Evolutionary conservation across 352 stramenopile species (phyloP), one percentile per base, ranked within the genome.

Genomic region (Phytophthora tentaculata): DNA sequence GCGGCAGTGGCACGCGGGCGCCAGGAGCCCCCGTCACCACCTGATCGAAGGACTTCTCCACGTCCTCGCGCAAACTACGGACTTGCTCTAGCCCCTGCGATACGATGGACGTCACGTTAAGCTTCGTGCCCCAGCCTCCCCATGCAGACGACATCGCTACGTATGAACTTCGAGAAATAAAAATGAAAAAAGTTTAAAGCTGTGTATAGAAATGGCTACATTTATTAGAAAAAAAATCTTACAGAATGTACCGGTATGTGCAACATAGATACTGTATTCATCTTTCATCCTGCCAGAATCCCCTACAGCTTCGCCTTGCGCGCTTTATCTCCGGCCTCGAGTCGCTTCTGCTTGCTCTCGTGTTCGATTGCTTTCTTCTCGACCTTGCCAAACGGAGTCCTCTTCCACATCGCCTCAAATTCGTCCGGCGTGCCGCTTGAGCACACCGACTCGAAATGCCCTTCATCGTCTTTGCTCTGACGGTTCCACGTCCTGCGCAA

Each of bases 31-130:
- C 72, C 19, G 82, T 74, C 37, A 95, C 84, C 37, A 86, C 84
- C 62, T 95, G 83, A 50, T 95, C 88, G 57, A 95, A 95, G 59
- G 92, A 88, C 71, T 95, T 95, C 71, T 95, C 88, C 53, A 95
- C 88, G 63, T 95, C 88, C 67, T 95, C 88, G 20, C 86, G 86
- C 58, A 95, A 74, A 79, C 78, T 92, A 43, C 72, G 81, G 56
- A 95, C 88, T 66, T 95, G 88, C 64, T 95, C 88, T 29, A 95
- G 71, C 14, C 88, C 88, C 64, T 94, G 88, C 17, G 84, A 91
- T 32, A 95, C 88, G 71, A 95, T 90, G 32, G 82, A 91, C 65
- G 86, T 84, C 47, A 95, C 81, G 56, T 93, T 95, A 57, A 95
- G 61, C 65, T 86, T 85, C 57, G 77, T 65, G 56, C 83, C 76